These are phyloP conservation scores for Penicillium hordei DNA, from an alignment of 2,329 filamentous ascomycete species.

Conservation along the genomic window DNA sequence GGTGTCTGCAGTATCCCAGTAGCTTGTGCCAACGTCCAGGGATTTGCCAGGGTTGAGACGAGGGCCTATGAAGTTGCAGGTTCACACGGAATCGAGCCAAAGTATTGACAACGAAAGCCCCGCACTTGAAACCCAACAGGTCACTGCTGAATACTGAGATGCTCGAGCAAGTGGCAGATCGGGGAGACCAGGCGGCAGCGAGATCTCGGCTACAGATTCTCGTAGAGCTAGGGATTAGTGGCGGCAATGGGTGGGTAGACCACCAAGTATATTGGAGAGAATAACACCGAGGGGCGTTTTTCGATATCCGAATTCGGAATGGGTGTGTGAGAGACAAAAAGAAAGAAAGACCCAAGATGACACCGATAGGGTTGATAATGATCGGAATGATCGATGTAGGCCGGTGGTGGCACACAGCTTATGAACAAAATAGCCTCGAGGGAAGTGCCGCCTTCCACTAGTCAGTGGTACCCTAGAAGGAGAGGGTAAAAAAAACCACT, in stretches of 20 bases:
- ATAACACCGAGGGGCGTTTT: neutral
- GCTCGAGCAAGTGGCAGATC: neutral
- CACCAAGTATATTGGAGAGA: neutral
- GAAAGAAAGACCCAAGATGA: neutral
- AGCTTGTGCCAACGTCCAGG: constrained; percentile 24
- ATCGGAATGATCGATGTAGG: constrained; percentile 14
- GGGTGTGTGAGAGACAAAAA: neutral
- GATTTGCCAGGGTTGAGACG: constrained; percentile 8
- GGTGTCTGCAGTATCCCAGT: constrained; percentile 31
- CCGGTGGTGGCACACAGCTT: constrained; percentile 21
- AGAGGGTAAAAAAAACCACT: constrained; percentile 11
- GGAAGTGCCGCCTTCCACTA: constrained; percentile 25
- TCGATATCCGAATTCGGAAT: neutral
- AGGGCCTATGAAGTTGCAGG: constrained; percentile 9
- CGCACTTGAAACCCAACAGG: neutral
- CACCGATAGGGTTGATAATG: constrained; percentile 3
- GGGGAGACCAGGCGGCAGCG: constrained; percentile 4
- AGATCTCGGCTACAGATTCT: constrained; percentile 4
- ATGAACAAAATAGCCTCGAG: constrained; percentile 23
- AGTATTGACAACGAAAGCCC: neutral
- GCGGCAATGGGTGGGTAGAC: neutral
- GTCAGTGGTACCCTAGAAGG: constrained; percentile 20
- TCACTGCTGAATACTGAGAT: neutral
- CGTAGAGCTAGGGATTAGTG: neutral
- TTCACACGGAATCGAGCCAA: constrained; percentile 17